Evolutionary conservation across 2,329 filamentous ascomycete genomes (phyloP), one percentile per base, ranked within the genome.

Genomic region (Alternaria tenuissima): DNA sequence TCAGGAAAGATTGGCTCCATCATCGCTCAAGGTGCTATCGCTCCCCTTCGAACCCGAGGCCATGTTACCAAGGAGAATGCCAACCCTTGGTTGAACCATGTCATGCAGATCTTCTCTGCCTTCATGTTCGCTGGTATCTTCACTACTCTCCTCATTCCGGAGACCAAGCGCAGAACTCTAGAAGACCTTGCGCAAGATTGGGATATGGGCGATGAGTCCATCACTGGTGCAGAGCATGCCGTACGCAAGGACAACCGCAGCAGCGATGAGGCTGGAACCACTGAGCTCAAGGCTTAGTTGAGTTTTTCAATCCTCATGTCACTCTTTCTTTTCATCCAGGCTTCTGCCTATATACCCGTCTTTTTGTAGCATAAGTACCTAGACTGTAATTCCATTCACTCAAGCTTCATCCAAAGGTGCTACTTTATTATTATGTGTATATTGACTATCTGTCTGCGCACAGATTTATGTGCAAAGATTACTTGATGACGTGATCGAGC

Each of bases 101-200:
- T 94, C 47, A 88, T 94, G 81, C 85, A 92, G 72, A 89, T 93
- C 49, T 93, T 91, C 77, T 90, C 90, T 0, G 83, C 91, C 11
- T 93, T 94, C 81, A 94, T 93, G 91, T 82, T 94, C 4, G 85
- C 85, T 39, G 91, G 91, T 57, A 85, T 87, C 39, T 80, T 92
- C 51, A 87, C 87, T 2, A 89, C 89, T 0, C 80, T 93, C 2
- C 79, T 94, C 20, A 88, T 93, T 30, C 91, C 90, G 0, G 91
- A 93, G 80, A 94, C 91, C 0, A 93, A 90, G 81, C 86, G 90
- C 2, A 83, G 88, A 74, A 93, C 91, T 0, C 83, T 95, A 32
- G 92, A 93, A 73, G 87, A 90, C 64, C 81, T 93, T 11, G 85
- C 89, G 0, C 52, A 66, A 55, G 73, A 75, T 51, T 75, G 73